Conservation (phyloP, 2,329 filamentous ascomycete species). For the Xylariaceae sp. region DNA sequence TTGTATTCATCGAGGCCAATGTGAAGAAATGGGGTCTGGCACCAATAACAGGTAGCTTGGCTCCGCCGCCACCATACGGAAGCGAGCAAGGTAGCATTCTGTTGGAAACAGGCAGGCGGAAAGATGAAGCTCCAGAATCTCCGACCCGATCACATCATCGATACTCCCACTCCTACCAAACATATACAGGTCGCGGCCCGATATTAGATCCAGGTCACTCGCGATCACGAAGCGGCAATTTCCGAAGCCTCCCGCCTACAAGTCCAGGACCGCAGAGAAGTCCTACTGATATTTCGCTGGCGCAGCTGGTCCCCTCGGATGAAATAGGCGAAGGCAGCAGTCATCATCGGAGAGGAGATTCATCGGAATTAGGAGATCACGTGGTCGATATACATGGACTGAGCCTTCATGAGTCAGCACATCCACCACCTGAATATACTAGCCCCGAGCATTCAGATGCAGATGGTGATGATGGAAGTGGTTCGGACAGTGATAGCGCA, state of each 20-base stretch:
- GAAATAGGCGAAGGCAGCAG: conserved; percentile 63
- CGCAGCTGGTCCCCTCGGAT: conserved; percentile 71
- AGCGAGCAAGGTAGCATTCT: conserved; percentile 96
- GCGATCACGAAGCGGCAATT: conserved; percentile 72
- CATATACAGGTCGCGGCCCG: conserved; percentile 36
- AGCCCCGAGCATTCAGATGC: conserved; percentile 61
- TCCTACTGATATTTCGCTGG: conserved; percentile 92
- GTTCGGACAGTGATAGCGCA: conserved; percentile 53
- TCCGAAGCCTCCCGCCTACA: conserved; percentile 69
- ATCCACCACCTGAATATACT: conserved; percentile 68
- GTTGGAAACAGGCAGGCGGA: conserved; percentile 73
- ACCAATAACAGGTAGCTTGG: conserved; percentile 90
- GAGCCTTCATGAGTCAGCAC: conserved; percentile 52
- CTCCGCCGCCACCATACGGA: conserved; percentile 92
- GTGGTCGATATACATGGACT: conserved; percentile 38
- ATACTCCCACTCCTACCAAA: conserved; percentile 42
- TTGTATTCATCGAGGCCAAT: conserved; percentile 98
- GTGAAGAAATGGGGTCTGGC: conserved; percentile 99
- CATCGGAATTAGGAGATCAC: no score
- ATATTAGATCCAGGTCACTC: conserved; percentile 60
- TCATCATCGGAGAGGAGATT: conserved; percentile 29
- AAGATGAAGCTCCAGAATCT: conserved; percentile 49
- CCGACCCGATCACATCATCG: conserved; percentile 41
- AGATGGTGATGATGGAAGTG: conserved; percentile 51
- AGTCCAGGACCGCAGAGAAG: conserved; percentile 87